Conservation (phyloP, 1,284 basidiomycete species). For the Neonothopanus nambi region DNA sequence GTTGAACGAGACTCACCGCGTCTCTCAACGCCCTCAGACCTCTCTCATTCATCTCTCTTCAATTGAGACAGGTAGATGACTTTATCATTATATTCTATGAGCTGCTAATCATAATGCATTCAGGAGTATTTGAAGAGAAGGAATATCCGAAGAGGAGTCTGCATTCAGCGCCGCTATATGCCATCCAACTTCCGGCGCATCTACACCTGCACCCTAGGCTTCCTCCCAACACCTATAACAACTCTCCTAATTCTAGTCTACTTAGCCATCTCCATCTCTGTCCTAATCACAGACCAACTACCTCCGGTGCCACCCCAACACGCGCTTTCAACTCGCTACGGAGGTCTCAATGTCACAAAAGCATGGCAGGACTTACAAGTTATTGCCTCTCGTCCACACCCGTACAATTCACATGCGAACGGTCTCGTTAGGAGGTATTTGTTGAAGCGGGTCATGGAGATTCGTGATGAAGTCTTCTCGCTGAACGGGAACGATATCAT, state of each 20-base stretch:
- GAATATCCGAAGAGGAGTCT: no score
- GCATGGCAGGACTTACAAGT: constrained; percentile 67
- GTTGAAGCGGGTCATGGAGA: constrained; percentile 49
- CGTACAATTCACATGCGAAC: constrained; percentile 76
- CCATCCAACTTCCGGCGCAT: no score
- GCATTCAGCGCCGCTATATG: no score
- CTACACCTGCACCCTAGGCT: no score
- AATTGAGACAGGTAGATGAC: no score
- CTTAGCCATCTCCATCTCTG: constrained; percentile 46
- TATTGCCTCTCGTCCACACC: constrained; percentile 70
- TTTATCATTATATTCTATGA: no score
- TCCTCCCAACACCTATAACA: constrained; percentile 26
- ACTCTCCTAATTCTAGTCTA: constrained; percentile 57
- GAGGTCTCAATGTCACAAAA: constrained; percentile 53
- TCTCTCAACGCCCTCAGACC: no score
- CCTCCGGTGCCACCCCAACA: constrained; percentile 44
- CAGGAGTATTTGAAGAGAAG: no score
- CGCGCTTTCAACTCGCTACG: constrained; percentile 43
- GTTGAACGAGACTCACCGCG: no score
- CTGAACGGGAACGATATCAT: background rate
- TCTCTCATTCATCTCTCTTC: no score
- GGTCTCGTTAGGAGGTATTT: constrained; percentile 63
- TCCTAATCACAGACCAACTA: constrained; percentile 56
- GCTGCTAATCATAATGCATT: no score
- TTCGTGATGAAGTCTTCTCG: constrained; percentile 39